Conservation (phyloP, 768 basidiomycete genomes). For the Epithele typhae region DNA sequence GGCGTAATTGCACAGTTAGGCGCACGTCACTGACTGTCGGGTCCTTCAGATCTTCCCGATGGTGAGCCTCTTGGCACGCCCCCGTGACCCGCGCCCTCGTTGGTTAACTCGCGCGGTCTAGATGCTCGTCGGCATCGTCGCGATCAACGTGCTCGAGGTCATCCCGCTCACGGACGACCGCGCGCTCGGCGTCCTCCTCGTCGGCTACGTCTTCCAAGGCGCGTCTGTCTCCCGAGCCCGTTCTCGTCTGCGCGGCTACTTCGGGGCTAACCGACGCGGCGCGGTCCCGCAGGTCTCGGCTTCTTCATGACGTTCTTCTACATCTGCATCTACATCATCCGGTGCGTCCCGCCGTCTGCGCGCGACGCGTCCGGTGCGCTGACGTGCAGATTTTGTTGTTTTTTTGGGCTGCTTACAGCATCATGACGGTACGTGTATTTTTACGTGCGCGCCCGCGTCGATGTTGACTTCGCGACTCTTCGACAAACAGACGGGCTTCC, state of each 20-base stretch:
- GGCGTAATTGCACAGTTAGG: too few species aligned
- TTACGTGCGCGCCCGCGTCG: background rate
- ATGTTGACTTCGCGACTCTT: background rate
- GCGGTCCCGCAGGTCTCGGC: constrained; percentile 29
- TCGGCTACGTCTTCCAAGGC: constrained; percentile 48
- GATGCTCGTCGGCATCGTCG: constrained; percentile 47
- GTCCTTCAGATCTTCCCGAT: constrained; percentile 29
- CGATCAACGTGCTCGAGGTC: constrained; percentile 39
- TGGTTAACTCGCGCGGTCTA: too few species aligned
- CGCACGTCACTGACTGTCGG: background rate
- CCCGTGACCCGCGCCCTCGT: background rate
- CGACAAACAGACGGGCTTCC: constrained; percentile 37
- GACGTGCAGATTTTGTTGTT: too few species aligned
- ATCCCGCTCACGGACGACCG: constrained; percentile 32
- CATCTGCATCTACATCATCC: constrained; percentile 44
- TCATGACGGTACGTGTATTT: constrained; percentile 32
- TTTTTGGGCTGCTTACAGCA: constrained; percentile 22
- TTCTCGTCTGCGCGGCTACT: background rate
- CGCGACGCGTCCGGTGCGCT: background rate
- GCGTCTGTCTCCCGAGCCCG: constrained; percentile 9
- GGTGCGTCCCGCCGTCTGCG: constrained; percentile 25
- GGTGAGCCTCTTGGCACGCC: constrained; percentile 14
- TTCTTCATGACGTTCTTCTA: constrained; percentile 50
- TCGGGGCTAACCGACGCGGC: background rate
- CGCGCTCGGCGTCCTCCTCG: constrained; percentile 37